Conservation (phyloP, 2,329 filamentous ascomycete species). For the Lasiodiplodia gonubiensis region DNA sequence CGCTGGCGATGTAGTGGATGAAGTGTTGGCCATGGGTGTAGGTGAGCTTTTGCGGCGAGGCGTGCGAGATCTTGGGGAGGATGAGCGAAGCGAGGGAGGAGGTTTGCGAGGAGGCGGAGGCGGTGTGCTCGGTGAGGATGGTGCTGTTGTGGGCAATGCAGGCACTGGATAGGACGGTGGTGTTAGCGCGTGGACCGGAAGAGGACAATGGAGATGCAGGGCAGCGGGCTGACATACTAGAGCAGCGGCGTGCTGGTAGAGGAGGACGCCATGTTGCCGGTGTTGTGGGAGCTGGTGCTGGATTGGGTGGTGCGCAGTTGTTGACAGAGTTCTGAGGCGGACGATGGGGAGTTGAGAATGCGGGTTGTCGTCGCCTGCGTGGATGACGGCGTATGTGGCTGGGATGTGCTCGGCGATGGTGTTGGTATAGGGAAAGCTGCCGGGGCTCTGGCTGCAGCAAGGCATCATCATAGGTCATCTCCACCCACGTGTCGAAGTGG, state of each 20-base stretch:
- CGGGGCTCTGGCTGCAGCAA: not conserved
- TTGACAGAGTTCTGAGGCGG: not conserved
- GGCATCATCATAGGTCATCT: conserved; percentile 7
- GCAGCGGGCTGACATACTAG: conserved; percentile 39
- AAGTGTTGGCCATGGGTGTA: conserved; percentile 91
- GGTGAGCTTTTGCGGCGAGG: conserved; percentile 81
- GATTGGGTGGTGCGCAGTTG: not conserved
- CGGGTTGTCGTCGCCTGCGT: not conserved
- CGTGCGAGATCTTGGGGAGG: conserved; percentile 91
- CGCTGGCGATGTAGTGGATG: conserved; percentile 93
- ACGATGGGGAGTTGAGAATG: not conserved
- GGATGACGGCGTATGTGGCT: conserved; percentile 16
- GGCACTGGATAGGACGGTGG: conserved; percentile 61
- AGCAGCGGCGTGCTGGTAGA: conserved; percentile 45
- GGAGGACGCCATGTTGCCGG: conserved; percentile 45
- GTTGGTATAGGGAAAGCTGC: conserved; percentile 3
- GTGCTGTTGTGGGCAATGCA: conserved; percentile 94
- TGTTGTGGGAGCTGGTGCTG: not conserved
- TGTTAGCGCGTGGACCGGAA: conserved; percentile 30
- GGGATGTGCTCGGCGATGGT: not conserved
- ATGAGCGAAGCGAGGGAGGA: conserved; percentile 90
- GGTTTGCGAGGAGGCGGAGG: conserved; percentile 80
- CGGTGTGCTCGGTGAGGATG: conserved; percentile 91
- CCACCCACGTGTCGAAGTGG: not conserved
- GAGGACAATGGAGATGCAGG: not conserved